phyloP scores from a whole-genome alignment of 257 asterid species.

The Henckelia pumila region DNA sequence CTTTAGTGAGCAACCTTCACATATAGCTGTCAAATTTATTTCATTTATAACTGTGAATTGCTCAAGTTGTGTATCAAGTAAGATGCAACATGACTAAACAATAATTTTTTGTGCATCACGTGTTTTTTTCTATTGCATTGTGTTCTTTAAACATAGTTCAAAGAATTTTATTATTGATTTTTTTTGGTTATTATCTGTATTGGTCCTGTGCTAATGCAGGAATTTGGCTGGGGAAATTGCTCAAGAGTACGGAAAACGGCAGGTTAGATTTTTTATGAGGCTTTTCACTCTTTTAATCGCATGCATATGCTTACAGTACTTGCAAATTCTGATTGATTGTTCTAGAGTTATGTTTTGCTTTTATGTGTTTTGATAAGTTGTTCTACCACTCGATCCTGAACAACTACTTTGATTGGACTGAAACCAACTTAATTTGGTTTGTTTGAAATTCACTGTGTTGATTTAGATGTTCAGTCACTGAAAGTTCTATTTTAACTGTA shows the following conservation, averaged over 20 bases:
- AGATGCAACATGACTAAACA: background rate
- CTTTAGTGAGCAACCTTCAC: background rate
- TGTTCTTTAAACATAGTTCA: background rate
- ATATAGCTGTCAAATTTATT: conserved; percentile 7
- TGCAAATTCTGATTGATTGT: conserved; percentile 4
- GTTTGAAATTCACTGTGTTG: background rate
- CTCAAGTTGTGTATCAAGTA: background rate
- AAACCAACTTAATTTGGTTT: background rate
- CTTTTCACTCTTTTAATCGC: conserved; percentile 9
- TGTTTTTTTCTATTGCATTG: background rate
- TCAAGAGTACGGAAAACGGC: conserved; percentile 71
- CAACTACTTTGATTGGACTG: background rate
- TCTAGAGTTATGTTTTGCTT: background rate
- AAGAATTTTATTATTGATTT: conserved; percentile 9
- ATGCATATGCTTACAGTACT: conserved; percentile 5
- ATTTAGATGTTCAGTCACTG: background rate
- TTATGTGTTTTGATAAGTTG: background rate
- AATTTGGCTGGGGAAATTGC: conserved; percentile 94
- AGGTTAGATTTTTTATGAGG: conserved; percentile 45
- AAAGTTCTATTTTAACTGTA: no score
- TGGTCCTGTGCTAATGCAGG: conserved; percentile 41
- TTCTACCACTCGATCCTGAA: background rate
- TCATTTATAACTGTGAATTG: background rate
- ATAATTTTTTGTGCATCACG: background rate
- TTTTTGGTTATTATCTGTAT: conserved; percentile 6